phyloP scores from a whole-genome alignment of 805 yeast genomes.

The Saturnispora diversa region DNA sequence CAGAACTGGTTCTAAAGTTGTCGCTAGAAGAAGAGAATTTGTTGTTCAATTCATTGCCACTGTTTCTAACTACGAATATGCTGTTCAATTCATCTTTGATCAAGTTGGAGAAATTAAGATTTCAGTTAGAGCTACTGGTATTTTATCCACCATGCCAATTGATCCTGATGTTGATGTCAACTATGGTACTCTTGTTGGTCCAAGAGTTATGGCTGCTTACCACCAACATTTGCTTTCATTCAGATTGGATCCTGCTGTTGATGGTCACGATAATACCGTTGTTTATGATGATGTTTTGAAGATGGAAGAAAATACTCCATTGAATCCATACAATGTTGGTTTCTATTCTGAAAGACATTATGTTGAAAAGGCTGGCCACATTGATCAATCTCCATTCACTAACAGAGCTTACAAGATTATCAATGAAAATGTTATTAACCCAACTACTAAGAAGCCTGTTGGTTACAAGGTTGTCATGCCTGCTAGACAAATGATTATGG shows the following conservation, averaged over 20 bases:
- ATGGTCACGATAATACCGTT: slow-evolving; percentile 72
- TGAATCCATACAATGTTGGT: slow-evolving; percentile 65
- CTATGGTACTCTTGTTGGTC: slow-evolving; percentile 71
- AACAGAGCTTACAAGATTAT: slow-evolving; percentile 68
- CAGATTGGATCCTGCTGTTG: slow-evolving; percentile 76
- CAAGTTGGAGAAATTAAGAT: slow-evolving; percentile 73
- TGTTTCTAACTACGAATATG: slow-evolving; percentile 78
- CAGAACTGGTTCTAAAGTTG: slow-evolving; percentile 62
- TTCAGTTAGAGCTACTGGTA: slow-evolving; percentile 82
- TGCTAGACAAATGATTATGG: slow-evolving; percentile 68
- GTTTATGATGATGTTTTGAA: slow-evolving; percentile 61
- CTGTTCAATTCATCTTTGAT: slow-evolving; percentile 61
- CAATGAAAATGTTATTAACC: slow-evolving; percentile 65
- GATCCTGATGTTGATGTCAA: slow-evolving; percentile 53
- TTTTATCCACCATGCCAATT: slow-evolving; percentile 75
- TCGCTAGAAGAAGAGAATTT: slow-evolving; percentile 71
- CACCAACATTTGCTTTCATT: slow-evolving; percentile 76
- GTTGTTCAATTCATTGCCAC: slow-evolving; percentile 76
- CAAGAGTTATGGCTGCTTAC: slow-evolving; percentile 75
- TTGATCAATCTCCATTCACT: slow-evolving; percentile 70
- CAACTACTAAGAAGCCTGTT: slow-evolving; percentile 61
- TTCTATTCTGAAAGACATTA: slow-evolving; percentile 53
- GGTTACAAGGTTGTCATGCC: slow-evolving; percentile 70
- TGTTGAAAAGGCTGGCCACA: slow-evolving; percentile 62
- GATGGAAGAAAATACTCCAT: slow-evolving; percentile 43